Conservation (phyloP, 441 rosid species). For the Pelargonium citronellum region DNA sequence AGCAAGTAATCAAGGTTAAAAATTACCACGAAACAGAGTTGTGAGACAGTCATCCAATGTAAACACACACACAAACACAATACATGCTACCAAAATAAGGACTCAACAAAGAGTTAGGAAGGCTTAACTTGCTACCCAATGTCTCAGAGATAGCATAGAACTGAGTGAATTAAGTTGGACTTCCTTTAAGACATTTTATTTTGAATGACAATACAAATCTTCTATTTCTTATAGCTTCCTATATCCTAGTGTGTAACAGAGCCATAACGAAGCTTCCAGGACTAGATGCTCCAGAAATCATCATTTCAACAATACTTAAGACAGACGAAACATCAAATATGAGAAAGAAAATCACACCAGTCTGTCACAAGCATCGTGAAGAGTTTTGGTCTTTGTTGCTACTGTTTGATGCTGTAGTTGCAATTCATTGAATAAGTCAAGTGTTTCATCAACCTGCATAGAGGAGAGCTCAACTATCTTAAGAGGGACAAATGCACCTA, state of each 20-base stretch:
- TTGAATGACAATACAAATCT: background rate
- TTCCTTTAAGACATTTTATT: background rate
- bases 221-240: background rate
- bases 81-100: background rate
- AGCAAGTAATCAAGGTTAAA: background rate
- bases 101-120: background rate
- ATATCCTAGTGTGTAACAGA: background rate
- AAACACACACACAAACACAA: background rate
- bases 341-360: slow-evolving; percentile 48
- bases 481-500: slow-evolving; percentile 13
- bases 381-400: slow-evolving; percentile 94
- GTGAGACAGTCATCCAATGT: slow-evolving; percentile 6
- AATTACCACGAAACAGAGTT: background rate
- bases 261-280: background rate
- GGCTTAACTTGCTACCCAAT: background rate
- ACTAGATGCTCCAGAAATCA: background rate
- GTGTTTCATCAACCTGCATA: slow-evolving; percentile 84
- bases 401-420: slow-evolving; percentile 91
- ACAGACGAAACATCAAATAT: slow-evolving; percentile 3
- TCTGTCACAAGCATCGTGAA: slow-evolving; percentile 95
- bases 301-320: slow-evolving; percentile 2
- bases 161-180: background rate
- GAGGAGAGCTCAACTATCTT: slow-evolving; percentile 9
- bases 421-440: slow-evolving; percentile 73
- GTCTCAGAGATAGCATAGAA: background rate